Evolutionary conservation across 169 alveolate genomes (phyloP), one percentile per base, ranked within the genome.

Genomic region (Prorocentrum cordatum): DNA sequence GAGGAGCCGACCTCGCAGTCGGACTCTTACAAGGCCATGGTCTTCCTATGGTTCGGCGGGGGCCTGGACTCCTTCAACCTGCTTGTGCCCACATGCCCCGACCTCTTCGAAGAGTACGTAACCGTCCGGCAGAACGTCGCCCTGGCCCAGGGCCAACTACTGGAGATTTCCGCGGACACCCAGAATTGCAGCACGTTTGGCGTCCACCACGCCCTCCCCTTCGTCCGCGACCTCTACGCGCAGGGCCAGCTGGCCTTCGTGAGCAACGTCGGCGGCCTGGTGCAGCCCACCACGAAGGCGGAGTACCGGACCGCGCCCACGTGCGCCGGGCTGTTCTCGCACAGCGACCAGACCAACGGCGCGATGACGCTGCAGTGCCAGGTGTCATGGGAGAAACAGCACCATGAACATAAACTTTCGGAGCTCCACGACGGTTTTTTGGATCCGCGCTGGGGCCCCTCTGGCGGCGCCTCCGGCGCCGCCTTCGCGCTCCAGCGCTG

Each of bases 11-110:
- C n/a, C n/a, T n/a, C n/a, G n/a, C n/a, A n/a, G n/a, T n/a, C n/a
- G n/a, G 71, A 35, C 45, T 71, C 50, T 20, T 75, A 75, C 73
- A 75, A 75, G 29, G 87, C 87, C 0, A 10, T 58, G 38, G 72
- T 75, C 59, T 32, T 75, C 72, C 27, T 75, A 58, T 75, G 31
- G 22, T 35, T 75, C 62, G 33, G 24, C 9, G 87, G 87, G 3
- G 87, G 87, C 26, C 72, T 42, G 20, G 87, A 75, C 72, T 22
- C 59, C 27, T 79, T 27, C 88, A 79, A 79, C 64, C 58, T 79
- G 88, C 38, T 79, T 32, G 75, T 79, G 47, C 88, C 88, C 32
- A 4, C 59, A 66, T 24, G 59, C 47, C 59, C 77, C 33, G 58
- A 62, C 33, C 75, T 79, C 6, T 50, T 39, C 32, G 88, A 79